phyloP scores from a whole-genome alignment of 2,329 filamentous ascomycete species.

The Macroventuria anomochaeta region DNA sequence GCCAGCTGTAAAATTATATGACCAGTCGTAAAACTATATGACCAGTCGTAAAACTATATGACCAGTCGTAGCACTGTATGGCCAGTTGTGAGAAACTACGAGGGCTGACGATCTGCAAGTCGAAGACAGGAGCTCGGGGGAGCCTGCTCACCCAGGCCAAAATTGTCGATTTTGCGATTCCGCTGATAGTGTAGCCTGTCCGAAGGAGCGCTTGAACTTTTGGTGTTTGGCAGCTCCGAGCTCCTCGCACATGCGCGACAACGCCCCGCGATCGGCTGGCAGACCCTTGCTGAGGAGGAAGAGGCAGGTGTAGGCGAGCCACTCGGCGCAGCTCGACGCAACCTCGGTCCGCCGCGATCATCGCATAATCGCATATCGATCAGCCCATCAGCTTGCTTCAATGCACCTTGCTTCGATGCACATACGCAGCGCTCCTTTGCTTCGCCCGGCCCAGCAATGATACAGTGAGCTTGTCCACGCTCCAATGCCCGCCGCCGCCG shows the following conservation, averaged over 20 bases:
- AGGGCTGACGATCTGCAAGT: not conserved
- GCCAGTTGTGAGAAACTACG: too few species aligned
- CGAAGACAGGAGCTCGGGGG: not conserved
- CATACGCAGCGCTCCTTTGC: conserved; percentile 1
- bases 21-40: too few species aligned
- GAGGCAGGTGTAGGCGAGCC: too few species aligned
- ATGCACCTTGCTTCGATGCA: conserved; percentile 5
- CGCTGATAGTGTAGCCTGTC: too few species aligned
- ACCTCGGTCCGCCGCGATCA: conserved; percentile 38
- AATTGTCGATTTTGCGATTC: too few species aligned
- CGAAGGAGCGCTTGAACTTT: too few species aligned
- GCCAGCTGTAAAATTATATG: too few species aligned
- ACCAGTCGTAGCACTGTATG: too few species aligned
- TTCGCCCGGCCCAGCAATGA: not conserved
- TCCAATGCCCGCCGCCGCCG: conserved; percentile 58
- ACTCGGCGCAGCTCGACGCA: too few species aligned
- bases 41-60: too few species aligned
- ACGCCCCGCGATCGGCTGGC: not conserved
- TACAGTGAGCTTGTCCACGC: not conserved
- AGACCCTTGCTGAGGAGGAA: too few species aligned
- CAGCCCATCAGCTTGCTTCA: conserved; percentile 25
- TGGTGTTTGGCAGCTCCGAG: not conserved
- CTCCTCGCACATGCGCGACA: not conserved
- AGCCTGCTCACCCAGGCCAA: conserved; percentile 42
- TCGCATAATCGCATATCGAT: conserved; percentile 18